Conservation (phyloP, 169 alveolate species). For the Plasmodium falciparum region DNA sequence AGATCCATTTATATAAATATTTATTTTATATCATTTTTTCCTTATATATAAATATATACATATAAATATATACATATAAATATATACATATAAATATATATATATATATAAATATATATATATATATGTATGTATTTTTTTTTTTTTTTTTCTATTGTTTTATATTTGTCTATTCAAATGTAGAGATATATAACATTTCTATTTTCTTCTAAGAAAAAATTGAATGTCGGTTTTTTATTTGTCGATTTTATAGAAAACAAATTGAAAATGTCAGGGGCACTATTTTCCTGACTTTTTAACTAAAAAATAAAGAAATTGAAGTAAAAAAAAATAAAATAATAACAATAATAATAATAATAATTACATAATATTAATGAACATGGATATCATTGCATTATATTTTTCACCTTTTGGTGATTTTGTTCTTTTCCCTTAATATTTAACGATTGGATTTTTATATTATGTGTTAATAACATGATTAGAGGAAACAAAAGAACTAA, state of each 20-base stretch:
- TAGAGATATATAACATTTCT: conserved; percentile 37
- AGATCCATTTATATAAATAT: too few relatives aligned
- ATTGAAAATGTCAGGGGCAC: conserved; percentile 22
- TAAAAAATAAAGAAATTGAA: neutral
- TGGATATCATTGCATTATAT: neutral
- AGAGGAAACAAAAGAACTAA: conserved; percentile 21
- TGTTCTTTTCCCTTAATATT: neutral
- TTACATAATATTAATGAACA: neutral
- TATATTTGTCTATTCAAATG: neutral
- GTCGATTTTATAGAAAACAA: conserved; percentile 35
- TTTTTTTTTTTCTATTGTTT: neutral
- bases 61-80: neutral
- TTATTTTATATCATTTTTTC: too few relatives aligned
- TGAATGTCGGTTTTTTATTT: conserved; percentile 26
- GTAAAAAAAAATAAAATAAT: too few relatives aligned
- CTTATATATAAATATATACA: neutral
- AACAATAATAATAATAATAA: neutral
- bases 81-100: neutral
- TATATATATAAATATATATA: neutral
- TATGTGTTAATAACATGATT: conserved; percentile 3
- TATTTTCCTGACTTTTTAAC: conserved; percentile 29
- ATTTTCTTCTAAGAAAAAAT: conserved; percentile 52
- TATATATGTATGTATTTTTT: too few relatives aligned
- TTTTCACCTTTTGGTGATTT: conserved; percentile 1
- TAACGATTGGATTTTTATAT: conserved; percentile 18